These are phyloP conservation scores for Yamadazyma endophytica DNA, from an alignment of 805 yeast species.

Conservation along the genomic window DNA sequence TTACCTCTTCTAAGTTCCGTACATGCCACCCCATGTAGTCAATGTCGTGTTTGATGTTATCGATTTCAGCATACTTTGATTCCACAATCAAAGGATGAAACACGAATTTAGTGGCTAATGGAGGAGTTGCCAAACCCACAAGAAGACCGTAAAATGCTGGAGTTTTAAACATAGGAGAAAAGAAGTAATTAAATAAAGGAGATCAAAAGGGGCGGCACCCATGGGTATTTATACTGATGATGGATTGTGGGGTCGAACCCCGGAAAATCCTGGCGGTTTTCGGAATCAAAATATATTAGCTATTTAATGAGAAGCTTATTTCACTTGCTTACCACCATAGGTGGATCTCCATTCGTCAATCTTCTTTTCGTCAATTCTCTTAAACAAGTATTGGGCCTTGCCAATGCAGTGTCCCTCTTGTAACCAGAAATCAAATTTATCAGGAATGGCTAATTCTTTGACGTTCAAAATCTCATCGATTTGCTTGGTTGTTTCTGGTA, in stretches of 20 bases:
- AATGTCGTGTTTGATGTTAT: conserved; percentile 24
- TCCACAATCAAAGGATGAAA: conserved; percentile 23
- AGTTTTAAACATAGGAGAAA: conserved; percentile 4
- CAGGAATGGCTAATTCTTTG: conserved; percentile 74
- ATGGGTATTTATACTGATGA: conserved; percentile 1
- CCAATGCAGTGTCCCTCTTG: conserved; percentile 83
- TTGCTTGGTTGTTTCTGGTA: conserved; percentile 75
- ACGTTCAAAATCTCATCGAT: conserved; percentile 80
- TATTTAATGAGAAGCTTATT: conserved; percentile 1
- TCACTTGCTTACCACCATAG: conserved; percentile 74
- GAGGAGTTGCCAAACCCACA: conserved; percentile 27
- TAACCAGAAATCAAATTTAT: conserved; percentile 64
- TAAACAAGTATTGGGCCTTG: conserved; percentile 87
- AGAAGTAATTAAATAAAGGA: too few relatives aligned
- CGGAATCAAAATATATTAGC: neutral
- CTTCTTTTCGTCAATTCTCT: conserved; percentile 86
- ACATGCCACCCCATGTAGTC: conserved; percentile 35
- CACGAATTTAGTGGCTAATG: conserved; percentile 22
- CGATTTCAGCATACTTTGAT: conserved; percentile 23
- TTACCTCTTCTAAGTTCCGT: conserved; percentile 24
- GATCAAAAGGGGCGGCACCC: too few relatives aligned
- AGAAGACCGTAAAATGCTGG: conserved; percentile 18
- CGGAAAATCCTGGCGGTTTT: neutral
- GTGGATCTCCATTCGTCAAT: conserved; percentile 79
- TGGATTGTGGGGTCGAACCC: conserved; percentile 2